Evolutionary conservation across 2,329 filamentous ascomycete species (phyloP).

Genomic region (Macroventuria anomochaeta): DNA sequence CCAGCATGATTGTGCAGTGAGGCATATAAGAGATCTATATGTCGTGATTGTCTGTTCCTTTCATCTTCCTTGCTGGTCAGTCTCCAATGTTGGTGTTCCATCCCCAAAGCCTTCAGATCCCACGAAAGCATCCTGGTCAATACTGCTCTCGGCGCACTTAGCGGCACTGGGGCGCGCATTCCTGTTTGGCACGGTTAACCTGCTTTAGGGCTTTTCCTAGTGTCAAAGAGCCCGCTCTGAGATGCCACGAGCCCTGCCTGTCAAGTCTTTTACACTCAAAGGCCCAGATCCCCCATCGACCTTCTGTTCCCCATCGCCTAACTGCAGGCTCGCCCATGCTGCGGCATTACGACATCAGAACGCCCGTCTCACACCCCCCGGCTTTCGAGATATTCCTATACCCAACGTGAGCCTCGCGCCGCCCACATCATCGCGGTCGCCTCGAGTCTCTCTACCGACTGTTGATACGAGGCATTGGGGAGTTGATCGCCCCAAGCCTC

Average conservation of each 20-base stretch:
- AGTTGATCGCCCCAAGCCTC: constrained; percentile 16
- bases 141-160: constrained; percentile 19
- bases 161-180: constrained; percentile 25
- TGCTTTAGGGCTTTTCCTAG: constrained; percentile 38
- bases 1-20: background rate
- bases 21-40: background rate
- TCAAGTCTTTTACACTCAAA: constrained; percentile 33
- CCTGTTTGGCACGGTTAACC: constrained; percentile 32
- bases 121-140: constrained; percentile 13
- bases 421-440: constrained; percentile 5
- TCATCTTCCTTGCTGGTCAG: too few species aligned
- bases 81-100: background rate
- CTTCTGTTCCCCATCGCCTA: constrained; percentile 25
- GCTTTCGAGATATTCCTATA: constrained; percentile 23
- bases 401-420: constrained; percentile 26
- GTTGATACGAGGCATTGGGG: constrained; percentile 14
- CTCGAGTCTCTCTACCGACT: background rate
- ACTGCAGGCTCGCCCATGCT: constrained; percentile 27
- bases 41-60: background rate
- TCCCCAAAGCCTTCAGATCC: constrained; percentile 7
- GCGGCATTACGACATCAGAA: constrained; percentile 33
- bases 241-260: constrained; percentile 34
- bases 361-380: constrained; percentile 20
- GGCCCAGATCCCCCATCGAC: constrained; percentile 33
- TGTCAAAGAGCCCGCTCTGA: constrained; percentile 29